Conservation (phyloP, 2,329 filamentous ascomycete species). For the Alternaria sp. region DNA sequence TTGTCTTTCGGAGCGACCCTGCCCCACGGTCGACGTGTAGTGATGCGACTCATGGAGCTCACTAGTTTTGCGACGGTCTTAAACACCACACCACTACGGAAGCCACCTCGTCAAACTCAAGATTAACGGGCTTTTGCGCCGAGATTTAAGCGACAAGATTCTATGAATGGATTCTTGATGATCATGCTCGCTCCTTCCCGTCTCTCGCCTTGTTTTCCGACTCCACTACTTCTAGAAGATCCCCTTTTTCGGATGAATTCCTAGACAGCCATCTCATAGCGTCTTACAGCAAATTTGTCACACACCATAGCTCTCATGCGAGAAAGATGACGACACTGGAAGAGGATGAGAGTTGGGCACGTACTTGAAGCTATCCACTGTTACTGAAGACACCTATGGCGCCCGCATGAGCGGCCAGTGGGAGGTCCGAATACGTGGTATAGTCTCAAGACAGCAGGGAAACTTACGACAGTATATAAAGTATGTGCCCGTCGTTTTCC, state of each 20-base stretch:
- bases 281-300: not conserved
- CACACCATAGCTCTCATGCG: not conserved
- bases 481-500: not conserved
- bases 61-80: not conserved
- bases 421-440: not conserved
- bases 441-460: constrained; percentile 1
- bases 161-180: constrained; percentile 1
- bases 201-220: not conserved
- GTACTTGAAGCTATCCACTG: not conserved
- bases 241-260: not conserved
- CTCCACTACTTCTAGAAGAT: constrained; percentile 9
- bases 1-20: not conserved
- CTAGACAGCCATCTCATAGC: not conserved
- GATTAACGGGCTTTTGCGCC: not conserved
- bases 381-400: not conserved
- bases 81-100: not conserved
- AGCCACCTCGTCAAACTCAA: not conserved
- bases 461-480: not conserved
- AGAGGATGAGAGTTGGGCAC: not conserved
- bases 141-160: not conserved
- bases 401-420: not conserved
- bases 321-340: not conserved
- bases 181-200: constrained; percentile 1
- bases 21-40: not conserved
- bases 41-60: not conserved